Percentiles rank a stretch among this genome's conserved stretches.
Conservation (phyloP, 129 eudicot species). For the Dittrichia graveolens region DNA sequence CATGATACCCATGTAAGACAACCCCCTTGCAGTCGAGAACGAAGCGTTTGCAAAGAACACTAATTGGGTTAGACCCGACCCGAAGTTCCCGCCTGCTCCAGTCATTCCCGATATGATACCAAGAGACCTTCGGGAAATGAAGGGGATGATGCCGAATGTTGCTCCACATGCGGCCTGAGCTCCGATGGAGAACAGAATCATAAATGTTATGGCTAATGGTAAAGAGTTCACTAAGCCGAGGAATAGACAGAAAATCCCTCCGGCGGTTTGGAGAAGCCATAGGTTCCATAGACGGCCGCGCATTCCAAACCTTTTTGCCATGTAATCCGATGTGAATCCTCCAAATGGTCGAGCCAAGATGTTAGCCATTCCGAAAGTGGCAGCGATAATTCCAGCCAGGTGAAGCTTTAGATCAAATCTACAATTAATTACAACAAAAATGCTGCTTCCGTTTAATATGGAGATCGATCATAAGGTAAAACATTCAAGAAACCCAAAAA, state of each 20-base stretch:
- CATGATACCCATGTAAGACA: conserved; percentile 30
- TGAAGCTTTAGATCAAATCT: conserved; percentile 58
- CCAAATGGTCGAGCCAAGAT: conserved; percentile 51
- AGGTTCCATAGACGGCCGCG: conserved; percentile 65
- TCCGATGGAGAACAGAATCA: conserved; percentile 65
- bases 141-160: conserved; percentile 68
- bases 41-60: conserved; percentile 19
- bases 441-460: too few relatives aligned
- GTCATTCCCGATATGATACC: conserved; percentile 28
- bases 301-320: conserved; percentile 58
- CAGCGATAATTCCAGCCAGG: conserved; percentile 56
- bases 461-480: too few relatives aligned
- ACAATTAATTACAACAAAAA: not conserved
- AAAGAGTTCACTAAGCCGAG: conserved; percentile 49
- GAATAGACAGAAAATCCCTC: conserved; percentile 55
- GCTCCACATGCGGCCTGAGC: conserved; percentile 79
- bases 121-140: conserved; percentile 49
- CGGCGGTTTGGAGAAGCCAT: conserved; percentile 64
- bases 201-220: conserved; percentile 38
- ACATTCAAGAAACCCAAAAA: too few relatives aligned
- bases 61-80: conserved; percentile 23
- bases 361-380: conserved; percentile 67
- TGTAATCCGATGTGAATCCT: conserved; percentile 53
- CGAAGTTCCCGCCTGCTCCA: conserved; percentile 29
- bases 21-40: conserved; percentile 24